Percentiles rank a stretch among this genome's conserved stretches.
Conservation (phyloP, 192 early-diverging fungal genomes). For the Coemansia sp. region DNA sequence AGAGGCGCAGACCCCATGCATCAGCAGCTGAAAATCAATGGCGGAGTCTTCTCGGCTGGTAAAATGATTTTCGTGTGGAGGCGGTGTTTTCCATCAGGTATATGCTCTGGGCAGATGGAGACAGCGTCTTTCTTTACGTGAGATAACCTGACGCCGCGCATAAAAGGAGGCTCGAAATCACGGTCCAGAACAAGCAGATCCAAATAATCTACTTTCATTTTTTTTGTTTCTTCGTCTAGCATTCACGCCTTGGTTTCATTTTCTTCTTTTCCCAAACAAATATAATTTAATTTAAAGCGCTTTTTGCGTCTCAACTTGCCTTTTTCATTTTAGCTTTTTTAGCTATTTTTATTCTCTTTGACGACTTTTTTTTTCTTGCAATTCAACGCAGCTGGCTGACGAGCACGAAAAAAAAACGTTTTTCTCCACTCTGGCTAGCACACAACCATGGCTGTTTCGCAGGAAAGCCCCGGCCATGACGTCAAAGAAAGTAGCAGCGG, state of each 20-base stretch:
- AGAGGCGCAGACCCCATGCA: not conserved
- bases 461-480: not conserved
- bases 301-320: not conserved
- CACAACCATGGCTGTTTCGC: not conserved
- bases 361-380: not conserved
- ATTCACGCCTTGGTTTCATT: not conserved
- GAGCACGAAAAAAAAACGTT: not conserved
- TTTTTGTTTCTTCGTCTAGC: not conserved
- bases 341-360: not conserved
- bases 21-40: not conserved
- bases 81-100: not conserved
- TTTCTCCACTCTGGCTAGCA: not conserved
- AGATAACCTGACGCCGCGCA: not conserved
- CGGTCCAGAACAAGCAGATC: not conserved
- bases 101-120: too few relatives aligned
- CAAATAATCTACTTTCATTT: not conserved
- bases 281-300: not conserved
- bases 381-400: not conserved
- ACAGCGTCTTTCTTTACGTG: too few relatives aligned
- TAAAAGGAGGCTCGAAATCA: not conserved
- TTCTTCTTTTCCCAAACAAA: not conserved
- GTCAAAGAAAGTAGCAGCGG: not conserved
- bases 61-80: not conserved
- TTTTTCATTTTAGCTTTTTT: not conserved
- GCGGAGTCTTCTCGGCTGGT: not conserved